Conservation (phyloP, 2,329 filamentous ascomycete genomes). For the Venturia asperata region DNA sequence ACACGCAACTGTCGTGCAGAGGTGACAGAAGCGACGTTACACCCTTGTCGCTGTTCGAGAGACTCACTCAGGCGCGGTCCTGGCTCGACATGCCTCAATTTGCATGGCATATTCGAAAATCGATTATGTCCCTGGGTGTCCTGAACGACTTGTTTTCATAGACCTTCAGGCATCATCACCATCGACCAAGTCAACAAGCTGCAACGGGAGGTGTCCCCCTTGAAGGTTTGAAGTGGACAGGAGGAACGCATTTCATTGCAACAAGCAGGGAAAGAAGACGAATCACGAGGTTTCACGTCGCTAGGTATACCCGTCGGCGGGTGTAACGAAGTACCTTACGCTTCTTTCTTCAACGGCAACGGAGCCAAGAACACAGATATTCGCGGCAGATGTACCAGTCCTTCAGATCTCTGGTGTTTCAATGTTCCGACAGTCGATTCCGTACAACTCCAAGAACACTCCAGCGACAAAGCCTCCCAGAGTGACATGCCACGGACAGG, state of each 20-base stretch:
- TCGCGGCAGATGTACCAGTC: neutral
- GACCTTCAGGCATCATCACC: neutral
- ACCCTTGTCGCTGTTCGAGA: neutral
- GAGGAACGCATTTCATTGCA: neutral
- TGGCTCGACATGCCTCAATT: neutral
- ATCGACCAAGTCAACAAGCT: neutral
- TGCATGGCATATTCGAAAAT: neutral
- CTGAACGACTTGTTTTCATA: too few species aligned
- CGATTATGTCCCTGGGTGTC: neutral
- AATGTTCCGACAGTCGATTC: neutral
- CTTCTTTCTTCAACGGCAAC: neutral
- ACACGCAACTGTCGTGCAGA: neutral
- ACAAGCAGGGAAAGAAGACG: neutral
- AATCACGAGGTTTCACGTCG: neutral
- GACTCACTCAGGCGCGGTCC: neutral
- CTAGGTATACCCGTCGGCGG: neutral
- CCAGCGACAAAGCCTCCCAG: neutral
- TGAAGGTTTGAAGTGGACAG: neutral
- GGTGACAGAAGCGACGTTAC: slow-evolving; percentile 8
- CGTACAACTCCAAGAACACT: too few species aligned
- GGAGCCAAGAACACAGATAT: neutral
- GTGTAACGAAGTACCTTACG: neutral
- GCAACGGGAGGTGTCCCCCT: neutral
- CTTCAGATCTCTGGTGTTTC: neutral
- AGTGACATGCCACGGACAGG: neutral